phyloP scores from a whole-genome alignment of 768 basidiomycete species.

The Boletus sp. region DNA sequence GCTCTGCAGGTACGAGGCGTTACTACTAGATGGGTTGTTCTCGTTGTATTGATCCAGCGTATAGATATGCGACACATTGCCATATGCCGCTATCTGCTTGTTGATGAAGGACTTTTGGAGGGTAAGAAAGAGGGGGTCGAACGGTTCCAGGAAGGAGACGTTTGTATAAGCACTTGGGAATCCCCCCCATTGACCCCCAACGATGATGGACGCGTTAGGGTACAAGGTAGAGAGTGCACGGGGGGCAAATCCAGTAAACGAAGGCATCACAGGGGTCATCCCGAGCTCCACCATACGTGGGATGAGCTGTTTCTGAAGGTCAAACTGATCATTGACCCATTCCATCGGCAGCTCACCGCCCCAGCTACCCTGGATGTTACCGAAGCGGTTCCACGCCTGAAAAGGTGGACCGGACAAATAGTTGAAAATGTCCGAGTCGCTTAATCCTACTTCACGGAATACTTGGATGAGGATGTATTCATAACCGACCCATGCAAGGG shows the following conservation, averaged over 20 bases:
- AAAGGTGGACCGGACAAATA: slow-evolving; percentile 32
- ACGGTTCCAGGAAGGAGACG: no score
- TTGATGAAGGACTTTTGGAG: no score
- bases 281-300: slow-evolving; percentile 1
- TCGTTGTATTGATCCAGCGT: no score
- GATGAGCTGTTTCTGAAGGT: slow-evolving; percentile 37
- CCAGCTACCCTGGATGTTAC: slow-evolving; percentile 43
- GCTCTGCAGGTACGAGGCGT: no score
- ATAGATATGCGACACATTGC: no score
- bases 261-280: slow-evolving; percentile 41
- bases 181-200: no score
- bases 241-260: slow-evolving; percentile 44
- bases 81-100: no score
- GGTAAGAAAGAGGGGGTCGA: no score
- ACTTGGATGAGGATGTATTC: slow-evolving; percentile 37
- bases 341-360: slow-evolving; percentile 32
- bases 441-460: slow-evolving; percentile 37
- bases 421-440: slow-evolving; percentile 32
- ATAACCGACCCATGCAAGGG: slow-evolving; percentile 42
- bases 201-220: no score
- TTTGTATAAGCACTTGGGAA: no score
- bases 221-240: no score
- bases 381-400: slow-evolving; percentile 39
- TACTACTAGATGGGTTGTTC: no score
- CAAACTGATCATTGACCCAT: slow-evolving; percentile 23